Conservation (phyloP, 2,329 filamentous ascomycete genomes). For the Colletotrichum liriopes region DNA sequence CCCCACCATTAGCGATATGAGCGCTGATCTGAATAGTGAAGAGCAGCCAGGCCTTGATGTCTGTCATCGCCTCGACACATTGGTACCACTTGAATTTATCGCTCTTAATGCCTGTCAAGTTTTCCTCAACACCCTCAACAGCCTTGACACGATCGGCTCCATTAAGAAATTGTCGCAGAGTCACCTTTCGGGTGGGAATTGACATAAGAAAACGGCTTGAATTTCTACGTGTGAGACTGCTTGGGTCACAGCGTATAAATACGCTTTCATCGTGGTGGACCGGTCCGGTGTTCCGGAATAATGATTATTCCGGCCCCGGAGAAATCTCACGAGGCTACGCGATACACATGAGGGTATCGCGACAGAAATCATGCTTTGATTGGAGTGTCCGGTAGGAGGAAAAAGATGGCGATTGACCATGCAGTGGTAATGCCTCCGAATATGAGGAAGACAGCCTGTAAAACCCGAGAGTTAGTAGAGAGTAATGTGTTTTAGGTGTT, state of each 20-base stretch:
- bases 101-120: constrained; percentile 83
- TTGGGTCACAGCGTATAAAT: too few relatives aligned
- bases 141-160: constrained; percentile 78
- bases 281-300: too few relatives aligned
- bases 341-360: too few relatives aligned
- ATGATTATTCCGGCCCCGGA: too few relatives aligned
- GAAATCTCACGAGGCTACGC: too few relatives aligned
- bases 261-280: too few relatives aligned
- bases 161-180: constrained; percentile 59
- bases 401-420: constrained; percentile 72
- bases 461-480: constrained; percentile 45
- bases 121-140: constrained; percentile 79
- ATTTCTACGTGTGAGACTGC: too few relatives aligned
- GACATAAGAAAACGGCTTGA: too few relatives aligned
- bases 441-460: constrained; percentile 71
- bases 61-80: constrained; percentile 64
- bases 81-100: constrained; percentile 79
- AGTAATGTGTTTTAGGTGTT: background rate
- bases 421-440: constrained; percentile 74
- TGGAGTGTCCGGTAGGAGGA: constrained; percentile 70
- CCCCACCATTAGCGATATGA: constrained; percentile 75
- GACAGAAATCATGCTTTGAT: constrained; percentile 62
- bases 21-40: constrained; percentile 72
- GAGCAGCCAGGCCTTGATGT: constrained; percentile 72
- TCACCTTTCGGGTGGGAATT: too few relatives aligned